Conservation (phyloP, 352 stramenopile species). For the Globisporangium spiculum region DNA sequence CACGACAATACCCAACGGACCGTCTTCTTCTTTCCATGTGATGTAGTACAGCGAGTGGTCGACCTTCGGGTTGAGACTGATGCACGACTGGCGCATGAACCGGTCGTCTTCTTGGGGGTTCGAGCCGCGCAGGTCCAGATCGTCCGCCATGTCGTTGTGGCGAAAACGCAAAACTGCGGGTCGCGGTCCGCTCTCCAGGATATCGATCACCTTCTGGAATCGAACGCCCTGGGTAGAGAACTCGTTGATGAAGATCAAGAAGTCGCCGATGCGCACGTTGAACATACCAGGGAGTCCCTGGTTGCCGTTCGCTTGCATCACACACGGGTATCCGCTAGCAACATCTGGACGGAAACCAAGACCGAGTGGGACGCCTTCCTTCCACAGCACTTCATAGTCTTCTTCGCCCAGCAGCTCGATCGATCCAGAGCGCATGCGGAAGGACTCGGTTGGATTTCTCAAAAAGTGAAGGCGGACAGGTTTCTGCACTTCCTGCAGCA, state of each 20-base stretch:
- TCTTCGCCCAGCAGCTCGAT: constrained; percentile 77
- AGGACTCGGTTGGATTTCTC: constrained; percentile 69
- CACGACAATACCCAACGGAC: constrained; percentile 80
- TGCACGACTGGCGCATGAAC: constrained; percentile 61
- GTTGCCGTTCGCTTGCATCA: constrained; percentile 79
- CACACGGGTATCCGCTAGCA: constrained; percentile 71
- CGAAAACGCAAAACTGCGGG: constrained; percentile 80
- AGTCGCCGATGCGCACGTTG: constrained; percentile 78
- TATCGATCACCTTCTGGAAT: constrained; percentile 87
- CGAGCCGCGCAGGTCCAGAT: constrained; percentile 36
- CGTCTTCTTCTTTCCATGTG: constrained; percentile 88
- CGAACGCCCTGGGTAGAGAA: constrained; percentile 78
- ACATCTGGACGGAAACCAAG: constrained; percentile 78
- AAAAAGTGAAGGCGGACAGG: constrained; percentile 74
- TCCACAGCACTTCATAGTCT: constrained; percentile 87
- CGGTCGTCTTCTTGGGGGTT: constrained; percentile 72
- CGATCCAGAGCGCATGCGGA: constrained; percentile 61
- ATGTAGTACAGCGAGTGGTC: constrained; percentile 88
- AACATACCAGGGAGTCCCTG: constrained; percentile 79
- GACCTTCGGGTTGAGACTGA: constrained; percentile 81
- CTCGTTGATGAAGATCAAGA: constrained; percentile 85
- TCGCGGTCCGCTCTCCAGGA: constrained; percentile 73
- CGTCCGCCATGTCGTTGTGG: constrained; percentile 70
- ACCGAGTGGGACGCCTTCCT: constrained; percentile 78
- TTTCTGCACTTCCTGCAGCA: constrained; percentile 84